Percentiles rank a stretch among this genome's conserved stretches.
phyloP scores from a whole-genome alignment of 2,329 filamentous ascomycete species.

The Pezicula rhizophila region DNA sequence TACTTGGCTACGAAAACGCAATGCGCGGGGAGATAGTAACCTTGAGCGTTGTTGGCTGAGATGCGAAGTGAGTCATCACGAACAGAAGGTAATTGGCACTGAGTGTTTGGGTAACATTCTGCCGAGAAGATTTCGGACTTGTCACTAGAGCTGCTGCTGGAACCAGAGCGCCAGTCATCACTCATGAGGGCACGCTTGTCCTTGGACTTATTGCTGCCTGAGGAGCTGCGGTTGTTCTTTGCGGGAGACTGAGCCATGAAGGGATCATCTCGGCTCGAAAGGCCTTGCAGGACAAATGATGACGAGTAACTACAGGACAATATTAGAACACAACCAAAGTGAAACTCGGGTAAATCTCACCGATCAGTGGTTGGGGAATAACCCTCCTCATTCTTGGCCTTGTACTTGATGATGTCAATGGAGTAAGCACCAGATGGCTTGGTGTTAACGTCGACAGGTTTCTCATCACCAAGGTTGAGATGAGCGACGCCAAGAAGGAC shows the following conservation, averaged over 20 bases:
- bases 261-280: conserved; percentile 18
- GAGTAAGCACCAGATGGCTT: conserved; percentile 11
- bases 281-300: conserved; percentile 22
- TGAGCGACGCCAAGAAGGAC: conserved; percentile 6
- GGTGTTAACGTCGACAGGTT: conserved; percentile 9
- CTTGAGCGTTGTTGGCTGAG: conserved; percentile 22
- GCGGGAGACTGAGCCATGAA: conserved; percentile 9
- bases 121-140: background rate
- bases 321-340: background rate
- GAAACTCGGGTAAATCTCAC: conserved; percentile 11
- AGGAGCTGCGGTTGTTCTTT: conserved; percentile 16
- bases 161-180: conserved; percentile 23
- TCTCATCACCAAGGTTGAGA: conserved; percentile 11
- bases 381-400: conserved; percentile 1
- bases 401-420: conserved; percentile 5
- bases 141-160: conserved; percentile 13
- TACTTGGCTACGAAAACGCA: conserved; percentile 65
- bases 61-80: conserved; percentile 6
- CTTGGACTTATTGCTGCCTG: conserved; percentile 11
- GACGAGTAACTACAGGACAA: conserved; percentile 18
- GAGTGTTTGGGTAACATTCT: background rate
- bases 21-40: conserved; percentile 39
- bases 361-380: conserved; percentile 10
- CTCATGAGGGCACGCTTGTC: conserved; percentile 12
- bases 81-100: background rate